Base-by-base conservation (phyloP, 2,329 filamentous ascomycete genomes). In the Colletotrichum filicis region DNA sequence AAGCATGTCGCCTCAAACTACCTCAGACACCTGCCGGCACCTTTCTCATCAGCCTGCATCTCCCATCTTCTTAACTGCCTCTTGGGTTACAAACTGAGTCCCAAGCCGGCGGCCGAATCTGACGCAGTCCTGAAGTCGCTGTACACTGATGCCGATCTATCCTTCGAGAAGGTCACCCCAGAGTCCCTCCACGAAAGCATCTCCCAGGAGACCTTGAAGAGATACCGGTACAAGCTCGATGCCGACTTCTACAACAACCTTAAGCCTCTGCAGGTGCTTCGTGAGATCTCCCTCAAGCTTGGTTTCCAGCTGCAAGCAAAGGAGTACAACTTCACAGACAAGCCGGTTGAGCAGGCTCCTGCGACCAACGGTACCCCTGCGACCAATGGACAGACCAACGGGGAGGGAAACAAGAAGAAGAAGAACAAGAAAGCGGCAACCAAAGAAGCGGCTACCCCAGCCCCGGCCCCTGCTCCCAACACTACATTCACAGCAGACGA, bases 11-110 rank as follows among this genome's bases (percentile, higher is more conserved):
- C 93, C 70, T 92, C 94, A 81, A 89, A 89, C 77, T 94, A 97
- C 81, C 87, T 99, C 74, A 92, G 93, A 75, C 91, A 93, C 75
- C 84, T 98, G 24, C 94, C 97, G 26, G 88, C 93, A 75, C 91
- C 94, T 16, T 92, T 98, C 75, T 92, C 93, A n/a, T 89, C 94
- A 61, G 87, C 94, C 73, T 96, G 94, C 81, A 85, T 96, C 74
- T 88, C 95, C 7, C 97, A 99, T 81, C 87, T 99, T 63, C 88
- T 99, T 76, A 99, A 99, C 87, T 99, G 97, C 83, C 87, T 99
- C 53, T 87, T 99, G 46, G 97, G 97, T 16, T 87, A 88, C 60
- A 90, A 89, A 55, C 84, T 96, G 68, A 98, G 97, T 82, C 79
- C 90, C n/a, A 91, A 92, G 77, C 97, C 97, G 30, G 87, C 88